Base-by-base conservation (phyloP, 169 alveolate genomes). In the Cryptosporidium viatorum region DNA sequence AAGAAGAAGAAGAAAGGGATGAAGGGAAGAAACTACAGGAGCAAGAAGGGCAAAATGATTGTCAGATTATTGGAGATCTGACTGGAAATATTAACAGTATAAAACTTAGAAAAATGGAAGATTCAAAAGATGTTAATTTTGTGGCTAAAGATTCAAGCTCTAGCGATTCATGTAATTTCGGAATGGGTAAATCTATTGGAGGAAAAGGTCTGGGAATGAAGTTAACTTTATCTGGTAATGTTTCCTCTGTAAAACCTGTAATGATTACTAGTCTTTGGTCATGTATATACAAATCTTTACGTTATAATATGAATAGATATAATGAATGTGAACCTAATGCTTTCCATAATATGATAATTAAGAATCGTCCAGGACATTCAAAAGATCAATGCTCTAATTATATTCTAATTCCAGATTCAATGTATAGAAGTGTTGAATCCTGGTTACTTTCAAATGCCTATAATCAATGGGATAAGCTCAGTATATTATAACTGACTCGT, bases 231-330 rank as follows among this genome's bases (percentile, higher is more conserved):
- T 59, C 50, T 14, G 65, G 73, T 14, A 80, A 10, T 7, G 21
- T 50, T 33, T 80, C 89, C 48, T 37, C 89, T 14, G 75, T 80
- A 8, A 80, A 80, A 35, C 89, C 89, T 21, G 48, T 80, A 18
- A 80, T 80, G 89, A 80, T 80, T 10, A 80, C 89, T 9, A 67
- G 70, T 65, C 52, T 80, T 0, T 80, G 89, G 89, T 80, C 89
- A 14, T 80, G 89, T 33, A 59, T 80, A 31, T 80, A 80, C 65
- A 80, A 80, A 50, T 80, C 89, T 12, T 31, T 80, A 48, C 37
- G 59, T 14, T 80, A 80, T 29, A 62, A 39, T 48, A 80, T 80
- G 89, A 33, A 67, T 21, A 80, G 37, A 45, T 80, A 80, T 37
- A 59, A 59, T 65, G 39, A 45, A 9, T 80, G 89, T 48, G 75